Conservation (phyloP, 1,284 basidiomycete species). For the Ustilago shanxiensis region DNA sequence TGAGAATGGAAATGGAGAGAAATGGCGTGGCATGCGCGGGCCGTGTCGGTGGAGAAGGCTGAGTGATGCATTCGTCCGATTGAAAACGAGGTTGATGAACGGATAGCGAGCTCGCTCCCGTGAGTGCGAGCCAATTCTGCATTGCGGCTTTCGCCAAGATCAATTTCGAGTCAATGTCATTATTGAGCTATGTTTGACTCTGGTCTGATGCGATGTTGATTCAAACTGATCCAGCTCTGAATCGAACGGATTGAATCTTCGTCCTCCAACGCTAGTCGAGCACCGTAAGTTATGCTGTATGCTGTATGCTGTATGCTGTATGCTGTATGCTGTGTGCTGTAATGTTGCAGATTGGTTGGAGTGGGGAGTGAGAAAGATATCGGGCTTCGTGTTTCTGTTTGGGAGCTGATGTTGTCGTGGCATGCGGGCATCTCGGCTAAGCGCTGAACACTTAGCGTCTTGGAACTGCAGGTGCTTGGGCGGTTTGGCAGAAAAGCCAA, state of each 20-base stretch:
- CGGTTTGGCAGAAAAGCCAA: not conserved
- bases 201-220: not conserved
- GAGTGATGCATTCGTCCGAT: not conserved
- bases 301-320: too few species aligned
- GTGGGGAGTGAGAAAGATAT: too few species aligned
- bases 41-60: constrained; percentile 2
- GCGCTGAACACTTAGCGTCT: not conserved
- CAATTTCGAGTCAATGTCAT: too few species aligned
- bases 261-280: not conserved
- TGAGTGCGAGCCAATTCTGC: not conserved
- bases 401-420: not conserved
- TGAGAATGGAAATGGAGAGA: too few species aligned
- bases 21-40: not conserved
- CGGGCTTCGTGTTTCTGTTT: not conserved
- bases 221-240: not conserved
- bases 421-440: constrained; percentile 11
- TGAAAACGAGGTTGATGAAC: not conserved
- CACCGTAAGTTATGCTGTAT: too few species aligned
- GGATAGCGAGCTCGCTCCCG: not conserved
- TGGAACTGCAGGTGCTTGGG: not conserved
- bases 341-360: too few species aligned
- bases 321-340: too few species aligned
- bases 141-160: not conserved
- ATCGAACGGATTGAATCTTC: not conserved
- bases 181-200: too few species aligned